A percentile compares a stretch with the other conserved stretches of the same genome.
Evolutionary conservation across 768 basidiomycete species (phyloP).

Genomic region (Obba rivulosa): DNA sequence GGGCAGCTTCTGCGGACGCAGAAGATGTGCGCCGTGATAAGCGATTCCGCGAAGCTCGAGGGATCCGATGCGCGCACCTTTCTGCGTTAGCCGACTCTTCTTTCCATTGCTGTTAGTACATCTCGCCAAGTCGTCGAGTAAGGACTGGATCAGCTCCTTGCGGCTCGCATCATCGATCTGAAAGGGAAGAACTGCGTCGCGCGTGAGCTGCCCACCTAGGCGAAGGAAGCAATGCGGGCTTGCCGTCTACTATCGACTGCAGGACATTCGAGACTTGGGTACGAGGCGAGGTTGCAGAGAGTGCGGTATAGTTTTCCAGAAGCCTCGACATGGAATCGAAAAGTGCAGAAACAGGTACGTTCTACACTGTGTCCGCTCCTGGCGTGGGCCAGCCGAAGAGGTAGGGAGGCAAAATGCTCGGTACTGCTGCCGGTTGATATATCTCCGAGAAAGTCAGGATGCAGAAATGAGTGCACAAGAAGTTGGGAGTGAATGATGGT

Average conservation of each 20-base stretch:
- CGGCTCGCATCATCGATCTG: conserved; percentile 44
- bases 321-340: conserved; percentile 38
- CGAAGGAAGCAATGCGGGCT: conserved; percentile 11
- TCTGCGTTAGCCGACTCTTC: conserved; percentile 44
- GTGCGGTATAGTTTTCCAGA: conserved; percentile 40
- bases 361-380: too few species aligned
- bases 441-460: too few species aligned
- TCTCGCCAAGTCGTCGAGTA: conserved; percentile 19
- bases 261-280: conserved; percentile 42
- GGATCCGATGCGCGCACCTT: conserved; percentile 39
- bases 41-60: neutral
- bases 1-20: conserved; percentile 50
- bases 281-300: conserved; percentile 42
- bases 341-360: neutral
- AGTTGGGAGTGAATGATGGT: too few species aligned
- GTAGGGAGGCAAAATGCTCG: too few species aligned
- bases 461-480: too few species aligned
- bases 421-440: too few species aligned
- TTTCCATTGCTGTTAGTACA: conserved; percentile 28
- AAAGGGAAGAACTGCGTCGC: conserved; percentile 38
- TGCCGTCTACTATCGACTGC: conserved; percentile 47
- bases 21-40: neutral
- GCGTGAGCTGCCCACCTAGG: neutral
- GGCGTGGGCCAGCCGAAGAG: neutral
- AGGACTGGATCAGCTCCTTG: conserved; percentile 44